Conservation (phyloP, 148 eudicot species). For the Bassia scoparia region DNA sequence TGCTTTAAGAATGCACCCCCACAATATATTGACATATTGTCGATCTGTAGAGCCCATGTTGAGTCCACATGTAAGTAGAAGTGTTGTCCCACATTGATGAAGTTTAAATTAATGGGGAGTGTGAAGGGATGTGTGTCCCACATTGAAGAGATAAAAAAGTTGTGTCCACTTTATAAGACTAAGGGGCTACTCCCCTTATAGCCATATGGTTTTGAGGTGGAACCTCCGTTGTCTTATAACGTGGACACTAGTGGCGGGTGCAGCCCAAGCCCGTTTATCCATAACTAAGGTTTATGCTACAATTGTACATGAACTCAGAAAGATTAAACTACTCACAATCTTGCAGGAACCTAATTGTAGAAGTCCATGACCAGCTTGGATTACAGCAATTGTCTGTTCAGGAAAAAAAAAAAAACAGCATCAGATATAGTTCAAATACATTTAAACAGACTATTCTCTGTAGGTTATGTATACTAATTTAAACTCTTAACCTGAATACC, state of each 20-base stretch:
- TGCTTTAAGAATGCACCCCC: constrained; percentile 26
- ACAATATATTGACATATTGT: constrained; percentile 18
- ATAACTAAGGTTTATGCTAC: background rate
- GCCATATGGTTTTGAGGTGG: too few relatives aligned
- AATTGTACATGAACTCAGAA: background rate
- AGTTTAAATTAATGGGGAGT: too few relatives aligned
- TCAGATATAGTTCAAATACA: background rate
- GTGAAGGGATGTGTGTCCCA: too few relatives aligned
- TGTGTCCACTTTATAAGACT: too few relatives aligned
- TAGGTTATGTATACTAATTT: background rate
- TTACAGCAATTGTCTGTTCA: constrained; percentile 90
- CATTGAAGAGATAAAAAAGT: too few relatives aligned
- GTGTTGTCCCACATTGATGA: too few relatives aligned
- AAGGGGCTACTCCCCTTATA: too few relatives aligned
- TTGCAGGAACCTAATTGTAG: constrained; percentile 98
- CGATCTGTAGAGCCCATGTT: background rate
- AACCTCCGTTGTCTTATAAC: too few relatives aligned
- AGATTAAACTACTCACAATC: constrained; percentile 56
- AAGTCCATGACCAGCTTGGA: constrained; percentile 99
- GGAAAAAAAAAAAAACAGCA: background rate
- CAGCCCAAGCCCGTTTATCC: too few relatives aligned
- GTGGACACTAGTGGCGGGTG: too few relatives aligned
- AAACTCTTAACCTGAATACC: constrained; percentile 76
- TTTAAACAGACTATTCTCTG: background rate
- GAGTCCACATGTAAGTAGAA: too few relatives aligned